Evolutionary conservation across 2,329 filamentous ascomycete genomes (phyloP), one percentile per base, ranked within the genome.

Genomic region (Phaeophleospora eucalypticola): DNA sequence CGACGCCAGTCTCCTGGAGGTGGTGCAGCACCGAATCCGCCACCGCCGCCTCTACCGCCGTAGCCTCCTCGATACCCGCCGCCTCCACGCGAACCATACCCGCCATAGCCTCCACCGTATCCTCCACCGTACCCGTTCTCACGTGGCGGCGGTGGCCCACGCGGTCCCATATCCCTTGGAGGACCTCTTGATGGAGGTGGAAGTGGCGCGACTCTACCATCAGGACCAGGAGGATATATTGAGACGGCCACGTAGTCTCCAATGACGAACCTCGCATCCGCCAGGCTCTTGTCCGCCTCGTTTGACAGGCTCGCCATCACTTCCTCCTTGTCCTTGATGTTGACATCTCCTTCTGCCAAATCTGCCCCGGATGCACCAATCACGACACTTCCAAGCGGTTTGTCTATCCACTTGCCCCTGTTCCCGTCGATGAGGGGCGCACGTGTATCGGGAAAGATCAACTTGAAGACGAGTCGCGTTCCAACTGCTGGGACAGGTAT

Each of bases 211-310:
- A 94, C 82, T 24, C 79, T 80, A 0, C 89, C 89, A 64, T 91
- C 85, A 24, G 80, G 72, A 19, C 86, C 71, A 1, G 88, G 87
- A 35, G 87, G 83, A 46, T 91, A 73, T 49, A 95, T 83, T 4
- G 88, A 87, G 65, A 87, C 91, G 48, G 85, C 84, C 34, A 97
- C 77, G 63, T 86, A 95, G 67, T 97, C 91, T 0, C 91, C 91
- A 52, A 93, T 85, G 9, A 95, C 85, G 61, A 95, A 95, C 17
- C 84, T 80, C 27, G 80, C 82, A 44, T 94, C 87, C 32, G 76
- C 76, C 24, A 97, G 70, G 7, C 87, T 90, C 71, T 85, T 91
- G 20, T 82, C 76, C 9, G 81, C 78, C 20, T 87, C 83, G 4
- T 78, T 78, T 27, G 75, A 58, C 43, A 60, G 45, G 20, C 43